Percentiles rank a stretch among this genome's conserved stretches.
These are phyloP conservation scores for Aspergillus oerlinghausenensis DNA, from an alignment of 2,329 filamentous ascomycete species.

Conservation along the genomic window DNA sequence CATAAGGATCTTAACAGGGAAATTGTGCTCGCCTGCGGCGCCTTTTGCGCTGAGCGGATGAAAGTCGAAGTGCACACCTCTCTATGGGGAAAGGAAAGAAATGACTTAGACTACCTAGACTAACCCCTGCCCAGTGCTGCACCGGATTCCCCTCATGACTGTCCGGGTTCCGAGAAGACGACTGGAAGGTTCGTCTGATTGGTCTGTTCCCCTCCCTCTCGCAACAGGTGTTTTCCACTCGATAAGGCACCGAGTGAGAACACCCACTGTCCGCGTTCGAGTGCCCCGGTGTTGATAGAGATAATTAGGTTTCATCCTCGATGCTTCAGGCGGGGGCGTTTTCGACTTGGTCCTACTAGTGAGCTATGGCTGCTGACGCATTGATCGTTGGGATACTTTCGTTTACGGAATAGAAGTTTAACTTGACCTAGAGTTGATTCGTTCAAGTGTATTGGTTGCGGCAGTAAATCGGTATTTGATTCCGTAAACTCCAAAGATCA, in stretches of 20 bases:
- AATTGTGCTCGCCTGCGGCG: background rate
- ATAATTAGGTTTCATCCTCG: background rate
- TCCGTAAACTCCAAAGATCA: background rate
- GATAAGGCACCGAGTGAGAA: background rate
- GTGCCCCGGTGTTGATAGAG: no score
- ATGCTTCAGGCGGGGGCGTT: background rate
- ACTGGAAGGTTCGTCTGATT: background rate
- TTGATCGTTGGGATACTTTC: no score
- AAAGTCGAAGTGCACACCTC: background rate
- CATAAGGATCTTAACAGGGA: background rate
- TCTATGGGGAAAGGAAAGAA: no score
- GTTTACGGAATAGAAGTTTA: background rate
- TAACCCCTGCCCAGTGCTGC: no score
- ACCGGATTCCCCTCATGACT: no score
- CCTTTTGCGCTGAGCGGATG: background rate
- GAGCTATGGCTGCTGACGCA: background rate
- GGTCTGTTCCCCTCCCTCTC: background rate
- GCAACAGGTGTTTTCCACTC: background rate
- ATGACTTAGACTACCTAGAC: no score
- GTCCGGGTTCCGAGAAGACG: background rate
- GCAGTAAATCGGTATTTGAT: background rate
- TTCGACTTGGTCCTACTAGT: background rate
- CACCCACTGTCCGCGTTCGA: background rate
- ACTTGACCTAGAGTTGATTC: background rate
- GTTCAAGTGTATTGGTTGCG: background rate